A percentile compares a stretch with the other conserved stretches of the same genome.
These are phyloP conservation scores for Aurifilum marmelostoma DNA, from an alignment of 2,329 filamentous ascomycete species.

Conservation along the genomic window DNA sequence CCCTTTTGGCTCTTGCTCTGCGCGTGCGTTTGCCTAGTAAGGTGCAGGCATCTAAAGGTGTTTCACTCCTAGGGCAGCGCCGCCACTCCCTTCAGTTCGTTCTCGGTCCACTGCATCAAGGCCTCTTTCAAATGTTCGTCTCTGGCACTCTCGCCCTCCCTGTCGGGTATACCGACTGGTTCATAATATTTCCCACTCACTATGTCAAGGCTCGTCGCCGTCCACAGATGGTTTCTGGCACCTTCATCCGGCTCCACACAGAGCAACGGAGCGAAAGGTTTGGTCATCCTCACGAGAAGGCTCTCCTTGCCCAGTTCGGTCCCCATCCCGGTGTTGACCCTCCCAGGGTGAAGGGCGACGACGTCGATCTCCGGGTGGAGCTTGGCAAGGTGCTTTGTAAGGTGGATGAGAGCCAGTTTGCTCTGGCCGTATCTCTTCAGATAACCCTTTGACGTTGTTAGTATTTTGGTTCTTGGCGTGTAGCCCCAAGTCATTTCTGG, in stretches of 20 bases:
- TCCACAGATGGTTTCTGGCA: conserved; percentile 44
- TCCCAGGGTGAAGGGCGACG: conserved; percentile 46
- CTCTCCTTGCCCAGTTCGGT: conserved; percentile 19
- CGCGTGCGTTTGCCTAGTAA: neutral
- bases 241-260: conserved; percentile 38
- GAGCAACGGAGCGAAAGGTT: conserved; percentile 20
- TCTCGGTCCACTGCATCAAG: conserved; percentile 33
- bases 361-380: conserved; percentile 42
- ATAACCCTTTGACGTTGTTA: conserved; percentile 30
- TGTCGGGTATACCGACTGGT: conserved; percentile 37
- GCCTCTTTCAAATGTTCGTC: conserved; percentile 33
- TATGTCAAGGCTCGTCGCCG: conserved; percentile 38
- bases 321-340: conserved; percentile 42
- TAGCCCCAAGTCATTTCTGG: too few species aligned
- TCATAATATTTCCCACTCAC: conserved; percentile 41
- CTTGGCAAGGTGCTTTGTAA: conserved; percentile 43
- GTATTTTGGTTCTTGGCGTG: neutral
- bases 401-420: conserved; percentile 53
- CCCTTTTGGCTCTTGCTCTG: neutral
- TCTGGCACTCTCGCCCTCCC: conserved; percentile 26
- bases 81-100: conserved; percentile 32
- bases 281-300: conserved; percentile 15
- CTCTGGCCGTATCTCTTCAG: conserved; percentile 49
- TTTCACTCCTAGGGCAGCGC: neutral
- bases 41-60: too few species aligned